Evolutionary conservation across 768 basidiomycete species (phyloP).

Genomic region (Guyanaporus albipodus): DNA sequence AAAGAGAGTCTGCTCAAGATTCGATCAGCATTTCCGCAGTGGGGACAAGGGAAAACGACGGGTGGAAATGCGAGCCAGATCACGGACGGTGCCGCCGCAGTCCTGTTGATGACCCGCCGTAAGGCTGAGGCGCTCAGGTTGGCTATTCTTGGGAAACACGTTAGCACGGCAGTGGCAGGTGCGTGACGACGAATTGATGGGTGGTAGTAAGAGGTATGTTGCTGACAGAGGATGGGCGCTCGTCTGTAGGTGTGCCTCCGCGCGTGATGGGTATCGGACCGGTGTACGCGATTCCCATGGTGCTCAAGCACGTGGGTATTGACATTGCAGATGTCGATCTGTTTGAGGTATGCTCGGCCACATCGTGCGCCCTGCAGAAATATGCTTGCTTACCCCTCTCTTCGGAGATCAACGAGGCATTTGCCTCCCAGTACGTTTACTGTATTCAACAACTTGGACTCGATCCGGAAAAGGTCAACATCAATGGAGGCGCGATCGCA

Average conservation of each 20-base stretch:
- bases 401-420: conserved; percentile 83
- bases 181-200: conserved; percentile 7
- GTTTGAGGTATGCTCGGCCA: conserved; percentile 53
- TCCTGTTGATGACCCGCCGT: conserved; percentile 73
- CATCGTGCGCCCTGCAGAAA: background rate
- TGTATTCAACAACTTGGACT: conserved; percentile 63
- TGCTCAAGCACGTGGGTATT: conserved; percentile 63
- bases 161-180: conserved; percentile 71
- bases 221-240: background rate
- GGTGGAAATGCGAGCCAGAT: conserved; percentile 86
- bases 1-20: conserved; percentile 60
- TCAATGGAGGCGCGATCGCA: conserved; percentile 89
- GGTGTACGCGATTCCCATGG: conserved; percentile 76
- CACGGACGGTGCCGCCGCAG: conserved; percentile 80
- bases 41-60: conserved; percentile 69
- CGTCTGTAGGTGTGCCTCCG: conserved; percentile 56
- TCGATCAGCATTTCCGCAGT: conserved; percentile 76
- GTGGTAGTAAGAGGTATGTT: background rate
- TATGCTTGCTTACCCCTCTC: background rate
- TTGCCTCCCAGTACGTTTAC: conserved; percentile 81
- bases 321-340: conserved; percentile 68
- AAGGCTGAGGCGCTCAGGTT: conserved; percentile 77
- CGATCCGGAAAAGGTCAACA: conserved; percentile 67
- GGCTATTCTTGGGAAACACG: conserved; percentile 70
- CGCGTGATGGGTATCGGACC: conserved; percentile 91